Conservation (phyloP, 345 rosid genomes). For the Lepidium didymum region DNA sequence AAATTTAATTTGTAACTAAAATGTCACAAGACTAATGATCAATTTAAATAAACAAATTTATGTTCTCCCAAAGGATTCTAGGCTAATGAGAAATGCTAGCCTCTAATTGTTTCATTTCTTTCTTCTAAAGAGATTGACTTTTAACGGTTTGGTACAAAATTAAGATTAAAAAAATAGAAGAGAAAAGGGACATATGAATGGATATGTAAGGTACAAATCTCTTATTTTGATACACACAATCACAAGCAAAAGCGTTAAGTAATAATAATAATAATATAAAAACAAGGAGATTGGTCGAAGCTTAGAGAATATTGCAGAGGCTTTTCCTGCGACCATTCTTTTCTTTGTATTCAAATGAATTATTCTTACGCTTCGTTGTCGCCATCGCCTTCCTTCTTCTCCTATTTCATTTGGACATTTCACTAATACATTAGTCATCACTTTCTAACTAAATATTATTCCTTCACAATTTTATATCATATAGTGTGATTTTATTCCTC, state of each 20-base stretch:
- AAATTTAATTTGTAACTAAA: no score
- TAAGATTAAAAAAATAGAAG: no score
- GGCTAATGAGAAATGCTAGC: no score
- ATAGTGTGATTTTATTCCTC: constrained; percentile 8
- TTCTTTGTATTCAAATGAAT: constrained; percentile 13
- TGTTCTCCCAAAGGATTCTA: no score
- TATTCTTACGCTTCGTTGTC: background rate
- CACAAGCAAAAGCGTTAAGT: background rate
- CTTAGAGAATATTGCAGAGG: constrained; percentile 15
- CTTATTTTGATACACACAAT: background rate
- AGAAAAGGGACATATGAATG: no score
- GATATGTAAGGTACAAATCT: background rate
- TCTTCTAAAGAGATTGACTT: no score
- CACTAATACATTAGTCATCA: background rate
- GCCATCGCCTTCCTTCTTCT: constrained; percentile 3
- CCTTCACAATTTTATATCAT: background rate
- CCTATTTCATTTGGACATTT: background rate
- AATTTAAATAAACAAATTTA: no score
- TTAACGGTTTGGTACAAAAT: no score
- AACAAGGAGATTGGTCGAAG: background rate
- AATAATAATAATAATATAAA: background rate
- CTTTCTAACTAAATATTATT: background rate
- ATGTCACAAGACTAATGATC: no score
- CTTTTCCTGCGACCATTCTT: constrained; percentile 22
- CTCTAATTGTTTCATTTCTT: no score